Conservation (phyloP, 2,329 filamentous ascomycete genomes). For the Ascomycota sp. region DNA sequence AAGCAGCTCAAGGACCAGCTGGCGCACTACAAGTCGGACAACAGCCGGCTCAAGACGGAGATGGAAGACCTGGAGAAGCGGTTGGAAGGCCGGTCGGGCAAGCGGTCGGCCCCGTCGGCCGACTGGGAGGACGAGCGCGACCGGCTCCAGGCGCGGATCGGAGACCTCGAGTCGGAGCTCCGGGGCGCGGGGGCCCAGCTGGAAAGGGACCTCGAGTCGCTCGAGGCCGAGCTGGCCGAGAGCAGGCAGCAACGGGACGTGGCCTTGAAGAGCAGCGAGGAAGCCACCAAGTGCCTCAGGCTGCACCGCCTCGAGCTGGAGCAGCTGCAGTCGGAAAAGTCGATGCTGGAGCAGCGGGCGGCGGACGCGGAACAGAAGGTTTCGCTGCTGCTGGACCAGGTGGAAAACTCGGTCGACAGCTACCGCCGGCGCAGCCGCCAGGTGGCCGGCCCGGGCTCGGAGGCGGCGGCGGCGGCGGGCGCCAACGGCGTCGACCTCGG, state of each 20-base stretch:
- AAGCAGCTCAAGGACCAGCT: constrained; percentile 97
- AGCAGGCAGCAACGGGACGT: constrained; percentile 49
- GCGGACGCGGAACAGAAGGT: constrained; percentile 86
- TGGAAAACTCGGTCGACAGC: constrained; percentile 82
- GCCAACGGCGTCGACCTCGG: constrained; percentile 17
- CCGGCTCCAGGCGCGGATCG: constrained; percentile 46
- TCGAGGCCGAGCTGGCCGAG: constrained; percentile 49
- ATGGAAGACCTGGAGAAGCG: constrained; percentile 46
- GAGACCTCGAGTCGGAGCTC: constrained; percentile 48
- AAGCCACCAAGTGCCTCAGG: constrained; percentile 35
- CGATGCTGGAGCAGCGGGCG: constrained; percentile 61
- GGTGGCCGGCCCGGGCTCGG: constrained; percentile 29
- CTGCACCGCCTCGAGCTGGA: constrained; percentile 49
- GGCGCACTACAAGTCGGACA: constrained; percentile 76
- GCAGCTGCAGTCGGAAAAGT: constrained; percentile 65
- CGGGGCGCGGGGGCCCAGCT: constrained; percentile 43
- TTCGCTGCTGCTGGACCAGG: constrained; percentile 78
- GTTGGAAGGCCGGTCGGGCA: constrained; percentile 14
- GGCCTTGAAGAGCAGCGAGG: constrained; percentile 33
- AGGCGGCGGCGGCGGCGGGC: constrained; percentile 8
- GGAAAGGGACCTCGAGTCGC: constrained; percentile 46
- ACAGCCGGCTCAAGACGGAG: constrained; percentile 62
- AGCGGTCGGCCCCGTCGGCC: constrained; percentile 21
- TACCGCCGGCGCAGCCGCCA: constrained; percentile 64
- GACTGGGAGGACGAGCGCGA: constrained; percentile 61